Conservation (phyloP, 768 basidiomycete species). For the Kwoniella sp. region DNA sequence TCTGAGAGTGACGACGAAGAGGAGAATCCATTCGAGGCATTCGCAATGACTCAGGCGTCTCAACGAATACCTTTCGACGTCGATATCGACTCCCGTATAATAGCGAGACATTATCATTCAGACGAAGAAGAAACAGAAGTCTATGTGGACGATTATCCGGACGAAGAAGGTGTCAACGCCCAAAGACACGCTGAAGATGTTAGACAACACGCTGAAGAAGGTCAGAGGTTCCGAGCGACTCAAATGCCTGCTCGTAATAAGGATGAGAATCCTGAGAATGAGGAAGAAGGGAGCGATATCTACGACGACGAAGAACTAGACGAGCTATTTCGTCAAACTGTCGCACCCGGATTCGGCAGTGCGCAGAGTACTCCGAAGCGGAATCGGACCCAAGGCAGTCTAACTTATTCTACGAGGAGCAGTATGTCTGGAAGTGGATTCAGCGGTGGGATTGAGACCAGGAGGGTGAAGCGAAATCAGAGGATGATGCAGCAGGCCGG, state of each 20-base stretch:
- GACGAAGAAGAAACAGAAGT: constrained; percentile 52
- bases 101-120: constrained; percentile 25
- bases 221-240: constrained; percentile 38
- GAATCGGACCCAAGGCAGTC: constrained; percentile 2
- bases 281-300: constrained; percentile 24
- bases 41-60: constrained; percentile 42
- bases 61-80: constrained; percentile 27
- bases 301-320: constrained; percentile 48
- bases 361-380: constrained; percentile 26
- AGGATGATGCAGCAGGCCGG: constrained; percentile 45
- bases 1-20: constrained; percentile 54
- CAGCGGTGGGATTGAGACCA: constrained; percentile 13
- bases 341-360: constrained; percentile 31
- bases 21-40: constrained; percentile 41
- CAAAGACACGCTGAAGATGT: constrained; percentile 36
- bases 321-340: constrained; percentile 37
- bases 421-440: constrained; percentile 11
- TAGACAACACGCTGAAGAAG: constrained; percentile 43
- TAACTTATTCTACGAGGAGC: constrained; percentile 30
- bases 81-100: constrained; percentile 37
- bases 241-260: constrained; percentile 26
- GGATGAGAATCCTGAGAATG: background rate
- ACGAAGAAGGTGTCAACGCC: constrained; percentile 32
- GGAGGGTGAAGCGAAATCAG: constrained; percentile 26
- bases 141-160: constrained; percentile 52